Evolutionary conservation across 2,329 filamentous ascomycete genomes (phyloP).

Genomic region (Epichloe aotearoae): DNA sequence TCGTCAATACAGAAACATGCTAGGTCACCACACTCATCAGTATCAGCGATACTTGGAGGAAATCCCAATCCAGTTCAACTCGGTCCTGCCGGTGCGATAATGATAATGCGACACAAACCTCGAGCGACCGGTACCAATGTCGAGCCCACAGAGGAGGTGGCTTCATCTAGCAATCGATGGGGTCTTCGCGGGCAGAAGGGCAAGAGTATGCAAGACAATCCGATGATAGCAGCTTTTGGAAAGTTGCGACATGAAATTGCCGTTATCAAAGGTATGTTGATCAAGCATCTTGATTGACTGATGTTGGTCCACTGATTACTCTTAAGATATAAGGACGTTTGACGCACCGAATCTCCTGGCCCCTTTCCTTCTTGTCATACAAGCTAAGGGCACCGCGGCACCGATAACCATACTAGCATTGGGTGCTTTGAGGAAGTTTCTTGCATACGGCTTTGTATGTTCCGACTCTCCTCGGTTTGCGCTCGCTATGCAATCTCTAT

Average conservation of each 20-base stretch:
- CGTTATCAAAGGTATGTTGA: slow-evolving; percentile 55
- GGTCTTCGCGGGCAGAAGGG: slow-evolving; percentile 88
- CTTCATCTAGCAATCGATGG: slow-evolving; percentile 65
- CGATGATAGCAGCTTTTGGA: slow-evolving; percentile 88
- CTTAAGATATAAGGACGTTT: slow-evolving; percentile 69
- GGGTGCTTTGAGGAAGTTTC: slow-evolving; percentile 89
- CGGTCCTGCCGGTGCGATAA: slow-evolving; percentile 30
- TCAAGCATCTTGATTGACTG: neutral
- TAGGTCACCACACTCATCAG: slow-evolving; percentile 88
- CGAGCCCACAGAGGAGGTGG: slow-evolving; percentile 36
- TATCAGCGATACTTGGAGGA: slow-evolving; percentile 86
- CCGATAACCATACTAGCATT: slow-evolving; percentile 92
- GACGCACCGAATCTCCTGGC: slow-evolving; percentile 82
- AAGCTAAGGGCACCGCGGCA: slow-evolving; percentile 89
- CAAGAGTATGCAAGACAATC: slow-evolving; percentile 95
- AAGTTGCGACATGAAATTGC: slow-evolving; percentile 79
- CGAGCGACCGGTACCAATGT: slow-evolving; percentile 19
- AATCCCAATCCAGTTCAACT: slow-evolving; percentile 45
- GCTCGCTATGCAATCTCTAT: slow-evolving; percentile 86
- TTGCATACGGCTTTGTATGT: slow-evolving; percentile 85
- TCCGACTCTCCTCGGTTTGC: slow-evolving; percentile 74
- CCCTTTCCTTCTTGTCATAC: slow-evolving; percentile 92
- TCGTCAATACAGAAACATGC: slow-evolving; percentile 97
- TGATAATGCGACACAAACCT: slow-evolving; percentile 29
- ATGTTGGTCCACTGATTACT: neutral